A percentile compares a stretch with the other conserved stretches of the same genome.
phyloP scores from a whole-genome alignment of 352 stramenopile genomes.

The Thalassiosira mediterranea region DNA sequence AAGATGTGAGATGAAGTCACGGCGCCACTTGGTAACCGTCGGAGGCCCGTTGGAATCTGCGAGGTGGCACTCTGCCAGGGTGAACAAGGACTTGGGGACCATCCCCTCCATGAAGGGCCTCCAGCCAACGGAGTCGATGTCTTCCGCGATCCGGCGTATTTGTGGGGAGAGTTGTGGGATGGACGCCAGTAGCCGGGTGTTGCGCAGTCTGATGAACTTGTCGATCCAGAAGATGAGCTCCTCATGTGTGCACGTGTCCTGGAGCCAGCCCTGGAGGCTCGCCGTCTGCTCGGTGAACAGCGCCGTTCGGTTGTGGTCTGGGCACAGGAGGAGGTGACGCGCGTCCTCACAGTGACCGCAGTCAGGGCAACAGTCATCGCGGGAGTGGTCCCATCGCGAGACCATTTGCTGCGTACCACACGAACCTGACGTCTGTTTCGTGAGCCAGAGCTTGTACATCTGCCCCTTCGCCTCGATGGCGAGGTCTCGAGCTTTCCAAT shows the following conservation, averaged over 20 bases:
- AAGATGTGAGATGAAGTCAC: background rate
- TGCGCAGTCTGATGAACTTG: constrained; percentile 8
- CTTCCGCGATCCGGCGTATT: background rate
- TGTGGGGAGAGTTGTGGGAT: background rate
- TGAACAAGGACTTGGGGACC: background rate
- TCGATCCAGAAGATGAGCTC: constrained; percentile 19
- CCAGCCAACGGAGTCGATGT: constrained; percentile 12
- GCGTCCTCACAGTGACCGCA: background rate
- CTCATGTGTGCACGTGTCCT: constrained; percentile 4
- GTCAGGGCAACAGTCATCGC: constrained; percentile 23
- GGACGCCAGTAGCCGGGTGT: background rate
- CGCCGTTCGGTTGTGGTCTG: background rate
- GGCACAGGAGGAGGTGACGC: constrained; percentile 4
- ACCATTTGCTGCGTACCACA: background rate
- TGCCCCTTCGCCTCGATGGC: background rate
- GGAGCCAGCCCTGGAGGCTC: constrained; percentile 1
- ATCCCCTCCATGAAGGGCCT: constrained; percentile 9
- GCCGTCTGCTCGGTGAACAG: background rate
- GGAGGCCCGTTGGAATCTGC: background rate
- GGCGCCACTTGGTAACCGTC: background rate
- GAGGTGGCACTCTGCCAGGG: background rate
- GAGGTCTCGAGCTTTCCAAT: background rate
- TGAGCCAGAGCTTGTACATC: background rate
- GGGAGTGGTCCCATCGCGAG: background rate
- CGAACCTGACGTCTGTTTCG: background rate